Base-by-base conservation (phyloP, 1,284 basidiomycete genomes). In the Ceratobasidium sp. region DNA sequence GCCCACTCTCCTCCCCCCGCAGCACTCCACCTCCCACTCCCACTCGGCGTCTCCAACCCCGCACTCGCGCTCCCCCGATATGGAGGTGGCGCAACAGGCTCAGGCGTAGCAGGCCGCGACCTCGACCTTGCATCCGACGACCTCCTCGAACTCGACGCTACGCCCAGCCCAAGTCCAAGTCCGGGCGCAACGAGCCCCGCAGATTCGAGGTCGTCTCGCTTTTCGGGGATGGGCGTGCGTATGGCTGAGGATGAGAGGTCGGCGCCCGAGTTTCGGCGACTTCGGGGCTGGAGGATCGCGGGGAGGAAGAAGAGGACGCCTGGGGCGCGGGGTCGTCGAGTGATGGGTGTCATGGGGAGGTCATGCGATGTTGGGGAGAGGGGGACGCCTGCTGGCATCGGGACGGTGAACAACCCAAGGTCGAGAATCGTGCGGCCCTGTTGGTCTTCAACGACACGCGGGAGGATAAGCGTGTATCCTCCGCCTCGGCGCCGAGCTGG, bases 241-340 rank as follows among this genome's bases (percentile, higher is more conserved):
- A 21, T 69, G 18, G 52, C 43, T 18, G 41, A 46, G 32, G 66
- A 54, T 16, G 41, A 46, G 43, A 54, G 50, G 11, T 54, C 50
- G 9, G 38, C 38, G 30, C 52, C 52, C 16, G 66, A 69, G 54
- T 69, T 58, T 9, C 66, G 66, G 18, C 66, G 66, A 38, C 66
- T 69, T 23, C 32, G 18, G 23, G 66, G 66, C 18, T 69, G 66
- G 79, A 92, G 90, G 77, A 92, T 89, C n/a, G 92, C 90, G 43
- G 91, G 92, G 57, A 94, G 85, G 84, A 94, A 93, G 82, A 92
- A 93, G 69, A 93, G 81, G 43, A 92, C 87, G 38, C 90, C 89
- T 46, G 88, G 77, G 50, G 69, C 59, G 6, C 74, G 85, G 62
- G 84, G 84, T 52, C 86, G 83, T 73, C 86, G 82, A 18, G 44